Base-by-base conservation (phyloP, 2,329 filamentous ascomycete species). In the Trichophyton equinum region DNA sequence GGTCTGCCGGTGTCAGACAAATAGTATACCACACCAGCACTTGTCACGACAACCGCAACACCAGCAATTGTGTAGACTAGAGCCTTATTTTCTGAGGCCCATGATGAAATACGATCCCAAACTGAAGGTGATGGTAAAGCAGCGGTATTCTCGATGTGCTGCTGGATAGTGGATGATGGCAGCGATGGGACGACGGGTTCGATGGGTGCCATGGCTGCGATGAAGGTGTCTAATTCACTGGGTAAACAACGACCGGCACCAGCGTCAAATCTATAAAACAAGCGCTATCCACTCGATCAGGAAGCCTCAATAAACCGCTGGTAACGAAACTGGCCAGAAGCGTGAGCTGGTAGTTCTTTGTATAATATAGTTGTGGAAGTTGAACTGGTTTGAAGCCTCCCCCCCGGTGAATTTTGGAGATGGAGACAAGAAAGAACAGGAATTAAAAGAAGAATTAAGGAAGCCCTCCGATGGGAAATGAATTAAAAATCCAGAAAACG, bases 61-160 rank as follows among this genome's bases (percentile, higher is more conserved):
- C 94, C 94, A 61, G 92, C 94, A 76, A 97, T 89, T 67, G 94
- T 96, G 77, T 96, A 99, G 65, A 95, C 91, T 60, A 92, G 82
- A 56, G 89, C 88, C 79, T 96, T 97, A 78, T 99, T 91, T 74
- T 97, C 92, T 1, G 91, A 89, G 13, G 88, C 91, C 92, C 94
- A 99, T 71, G 80, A 86, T 66, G 91, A 87, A 76, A 96, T 79
- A 70, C 91, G 87, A 75, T 96, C 89, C 91, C 91, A 96, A 61
- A 94, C 60, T 3, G 63, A 62, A 6, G 64, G 57, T 11, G 64
- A 62, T 15, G 61, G 53, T 15, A 61, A 49, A 59, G 61, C 56
- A 5, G 61, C 55, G 18, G 61, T 44, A 57, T 38, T 60, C 36
- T 60, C 60, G 58, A 62, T 59, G 33, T 60, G 58, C 6, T 55